phyloP scores from a whole-genome alignment of 805 yeast species.

The Lachancea nothofagi region DNA sequence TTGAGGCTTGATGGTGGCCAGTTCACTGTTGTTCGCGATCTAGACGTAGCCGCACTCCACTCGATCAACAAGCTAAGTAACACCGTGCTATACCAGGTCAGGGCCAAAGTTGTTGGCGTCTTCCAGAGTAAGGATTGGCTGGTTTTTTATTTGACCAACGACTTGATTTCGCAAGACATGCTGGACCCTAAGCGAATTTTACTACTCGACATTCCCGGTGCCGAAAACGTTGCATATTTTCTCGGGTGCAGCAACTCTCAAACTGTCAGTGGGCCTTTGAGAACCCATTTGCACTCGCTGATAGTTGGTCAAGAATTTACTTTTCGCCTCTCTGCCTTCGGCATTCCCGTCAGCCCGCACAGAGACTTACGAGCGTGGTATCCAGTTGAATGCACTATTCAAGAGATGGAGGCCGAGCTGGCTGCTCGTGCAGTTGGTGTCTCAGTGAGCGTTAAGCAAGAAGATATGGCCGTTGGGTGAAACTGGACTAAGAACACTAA shows the following conservation, averaged over 20 bases:
- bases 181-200: slow-evolving; percentile 17
- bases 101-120: slow-evolving; percentile 8
- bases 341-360: slow-evolving; percentile 2
- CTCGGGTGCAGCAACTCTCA: slow-evolving; percentile 6
- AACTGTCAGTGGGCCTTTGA: background rate
- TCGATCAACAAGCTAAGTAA: background rate
- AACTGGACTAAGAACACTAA: too few species aligned
- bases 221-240: slow-evolving; percentile 14
- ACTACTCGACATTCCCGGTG: slow-evolving; percentile 15
- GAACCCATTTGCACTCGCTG: background rate
- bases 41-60: slow-evolving; percentile 5
- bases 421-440: background rate
- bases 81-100: slow-evolving; percentile 1
- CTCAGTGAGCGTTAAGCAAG: slow-evolving; percentile 1
- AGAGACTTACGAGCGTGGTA: slow-evolving; percentile 17
- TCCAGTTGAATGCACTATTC: slow-evolving; percentile 22
- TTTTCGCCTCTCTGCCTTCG: slow-evolving; percentile 4
- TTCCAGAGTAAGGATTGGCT: slow-evolving; percentile 1
- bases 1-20: background rate
- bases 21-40: background rate
- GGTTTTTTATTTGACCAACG: slow-evolving; percentile 14
- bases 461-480: background rate
- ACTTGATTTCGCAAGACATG: slow-evolving; percentile 11
- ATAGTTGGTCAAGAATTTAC: slow-evolving; percentile 2
- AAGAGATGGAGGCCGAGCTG: slow-evolving; percentile 17